Base-by-base conservation (phyloP, 2,329 filamentous ascomycete species). In the Phialocephala subalpina region DNA sequence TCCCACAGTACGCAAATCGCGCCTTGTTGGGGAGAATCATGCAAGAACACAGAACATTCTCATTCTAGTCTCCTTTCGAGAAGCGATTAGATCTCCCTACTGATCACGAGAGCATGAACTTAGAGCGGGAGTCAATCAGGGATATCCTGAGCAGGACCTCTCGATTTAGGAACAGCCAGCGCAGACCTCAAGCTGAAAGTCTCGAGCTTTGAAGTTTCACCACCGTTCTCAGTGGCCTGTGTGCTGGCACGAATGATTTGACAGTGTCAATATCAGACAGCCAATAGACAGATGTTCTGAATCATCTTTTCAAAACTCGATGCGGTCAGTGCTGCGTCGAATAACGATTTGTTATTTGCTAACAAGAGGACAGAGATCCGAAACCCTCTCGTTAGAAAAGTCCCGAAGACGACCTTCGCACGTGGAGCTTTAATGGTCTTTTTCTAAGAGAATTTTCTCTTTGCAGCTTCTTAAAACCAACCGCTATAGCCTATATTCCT, bases 171-270 rank as follows among this genome's bases (percentile, higher is more conserved):
- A 25, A 49, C 6, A n/a, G 45, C 45, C 45, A 49, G n/a, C 45
- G 45, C 45, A 45, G n/a, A 14, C 20, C 20, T 20, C 16, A 18
- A 45, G 42, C n/a, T 45, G 18, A 7, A 45, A n/a, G n/a, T 2
- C 7, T 45, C n/a, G 3, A 45, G 14, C 16, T n/a, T 49, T 49
- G 45, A 11, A 25, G 20, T 49, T 49, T 49, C 45, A 22, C 45
- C 20, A n/a, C n/a, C 22, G 45, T 25, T 49, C 45, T 22, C 7
- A 49, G 2, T 49, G 1, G 7, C 9, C 9, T 22, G 4, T 9
- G 45, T 49, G 45, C 20, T 49, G 45, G 45, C 45, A 49, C 45
- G 45, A 49, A 49, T 49, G 45, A 33, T 33, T 33, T 33, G 29
- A 49, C 45, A 49, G 20, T 14, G n/a, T 12, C 20, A 22, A 9